These are phyloP conservation scores for Starmerella vitae DNA, from an alignment of 805 yeast genomes.

Conservation along the genomic window DNA sequence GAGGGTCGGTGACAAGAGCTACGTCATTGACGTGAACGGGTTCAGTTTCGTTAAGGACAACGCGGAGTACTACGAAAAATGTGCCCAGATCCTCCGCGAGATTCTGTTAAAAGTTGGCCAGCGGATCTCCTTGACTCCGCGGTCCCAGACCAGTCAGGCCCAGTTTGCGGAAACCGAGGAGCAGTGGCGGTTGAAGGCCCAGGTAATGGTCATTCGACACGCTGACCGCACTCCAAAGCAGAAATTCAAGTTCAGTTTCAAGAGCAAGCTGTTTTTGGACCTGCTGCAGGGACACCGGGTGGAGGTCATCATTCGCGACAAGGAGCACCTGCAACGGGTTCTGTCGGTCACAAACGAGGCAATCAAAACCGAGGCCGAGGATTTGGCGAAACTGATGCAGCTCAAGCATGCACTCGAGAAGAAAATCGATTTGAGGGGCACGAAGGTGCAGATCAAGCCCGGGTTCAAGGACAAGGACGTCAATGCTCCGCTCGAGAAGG, in stretches of 20 bases:
- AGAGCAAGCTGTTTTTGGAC: slow-evolving; percentile 72
- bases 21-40: slow-evolving; percentile 95
- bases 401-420: slow-evolving; percentile 74
- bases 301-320: slow-evolving; percentile 88
- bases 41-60: slow-evolving; percentile 95
- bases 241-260: slow-evolving; percentile 89
- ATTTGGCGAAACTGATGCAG: slow-evolving; percentile 58
- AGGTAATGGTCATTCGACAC: slow-evolving; percentile 83
- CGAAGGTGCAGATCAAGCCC: slow-evolving; percentile 91
- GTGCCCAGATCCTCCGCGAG: slow-evolving; percentile 63
- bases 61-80: slow-evolving; percentile 65
- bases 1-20: slow-evolving; percentile 76
- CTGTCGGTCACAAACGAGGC: slow-evolving; percentile 75
- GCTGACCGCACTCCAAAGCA: slow-evolving; percentile 99
- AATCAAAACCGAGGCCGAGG: slow-evolving; percentile 61
- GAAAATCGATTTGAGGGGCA: slow-evolving; percentile 85
- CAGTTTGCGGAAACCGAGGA: slow-evolving; percentile 32
- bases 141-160: slow-evolving; percentile 8
- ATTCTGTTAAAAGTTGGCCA: slow-evolving; percentile 52
- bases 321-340: slow-evolving; percentile 72
- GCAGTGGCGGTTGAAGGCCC: slow-evolving; percentile 93
- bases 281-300: slow-evolving; percentile 86
- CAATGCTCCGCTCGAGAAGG: slow-evolving; percentile 65
- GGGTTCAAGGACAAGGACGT: slow-evolving; percentile 30
- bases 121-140: slow-evolving; percentile 20